Evolutionary conservation across 805 yeast genomes (phyloP).

Genomic region (Metschnikowia matae): DNA sequence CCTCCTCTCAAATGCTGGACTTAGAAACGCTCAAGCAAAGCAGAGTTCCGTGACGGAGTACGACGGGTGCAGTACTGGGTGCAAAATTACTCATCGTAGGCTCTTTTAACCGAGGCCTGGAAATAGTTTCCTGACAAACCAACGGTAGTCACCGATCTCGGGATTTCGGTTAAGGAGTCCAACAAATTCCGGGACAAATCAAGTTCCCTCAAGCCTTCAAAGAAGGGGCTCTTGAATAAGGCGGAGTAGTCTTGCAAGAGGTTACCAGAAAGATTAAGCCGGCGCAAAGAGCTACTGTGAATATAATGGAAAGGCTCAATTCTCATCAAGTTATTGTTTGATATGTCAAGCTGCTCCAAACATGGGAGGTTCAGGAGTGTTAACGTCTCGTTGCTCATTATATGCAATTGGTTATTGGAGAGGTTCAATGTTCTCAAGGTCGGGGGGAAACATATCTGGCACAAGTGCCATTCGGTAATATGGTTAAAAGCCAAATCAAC

Average conservation of each 20-base stretch:
- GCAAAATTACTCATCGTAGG: neutral
- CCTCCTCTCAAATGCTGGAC: neutral
- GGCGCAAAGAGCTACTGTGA: constrained; percentile 1
- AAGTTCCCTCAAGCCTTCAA: constrained; percentile 14
- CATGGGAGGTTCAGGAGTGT: constrained; percentile 12
- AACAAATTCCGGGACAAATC: constrained; percentile 26
- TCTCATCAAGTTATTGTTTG: constrained; percentile 23
- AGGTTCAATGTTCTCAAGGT: constrained; percentile 20
- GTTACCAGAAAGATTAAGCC: constrained; percentile 25
- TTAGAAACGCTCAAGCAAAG: too few species aligned
- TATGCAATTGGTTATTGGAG: constrained; percentile 25
- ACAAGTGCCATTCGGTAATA: constrained; percentile 18
- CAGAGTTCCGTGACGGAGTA: too few species aligned
- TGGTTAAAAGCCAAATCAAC: constrained; percentile 29
- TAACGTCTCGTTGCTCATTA: constrained; percentile 16
- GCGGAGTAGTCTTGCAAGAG: constrained; percentile 14
- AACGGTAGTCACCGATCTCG: constrained; percentile 12
- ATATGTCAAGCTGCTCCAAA: constrained; percentile 18
- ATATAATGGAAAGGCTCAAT: constrained; percentile 4
- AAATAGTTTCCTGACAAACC: constrained; percentile 23
- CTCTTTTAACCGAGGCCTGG: neutral
- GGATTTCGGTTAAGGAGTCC: constrained; percentile 15
- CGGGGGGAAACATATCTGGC: constrained; percentile 19
- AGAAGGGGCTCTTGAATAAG: constrained; percentile 8
- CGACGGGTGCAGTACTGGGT: neutral